phyloP scores from a whole-genome alignment of 495 filamentous ascomycete genomes.

The Aspergillus baeticus region DNA sequence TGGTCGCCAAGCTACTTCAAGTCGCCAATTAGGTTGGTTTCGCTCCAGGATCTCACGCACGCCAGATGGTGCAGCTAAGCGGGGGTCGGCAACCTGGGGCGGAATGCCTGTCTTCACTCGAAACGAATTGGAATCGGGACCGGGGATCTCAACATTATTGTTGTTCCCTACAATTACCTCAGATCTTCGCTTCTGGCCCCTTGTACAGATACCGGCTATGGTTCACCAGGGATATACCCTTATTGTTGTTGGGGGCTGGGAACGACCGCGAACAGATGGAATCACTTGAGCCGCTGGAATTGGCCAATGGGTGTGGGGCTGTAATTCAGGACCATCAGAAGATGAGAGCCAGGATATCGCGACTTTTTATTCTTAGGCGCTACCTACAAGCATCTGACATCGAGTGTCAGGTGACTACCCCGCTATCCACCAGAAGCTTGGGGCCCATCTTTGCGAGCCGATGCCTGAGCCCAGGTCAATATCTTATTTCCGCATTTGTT shows the following conservation, averaged over 20 bases:
- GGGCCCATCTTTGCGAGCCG: too few species aligned
- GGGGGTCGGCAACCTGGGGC: not conserved
- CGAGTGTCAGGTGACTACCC: constrained; percentile 1
- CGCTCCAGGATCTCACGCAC: not conserved
- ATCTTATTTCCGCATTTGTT: not conserved
- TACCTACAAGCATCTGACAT: not conserved
- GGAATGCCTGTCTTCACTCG: not conserved
- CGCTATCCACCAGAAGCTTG: not conserved
- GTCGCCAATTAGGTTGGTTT: not conserved
- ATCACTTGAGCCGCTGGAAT: too few species aligned
- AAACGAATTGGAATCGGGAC: not conserved
- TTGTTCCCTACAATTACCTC: constrained; percentile 1
- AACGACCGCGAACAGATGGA: not conserved
- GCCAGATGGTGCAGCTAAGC: not conserved
- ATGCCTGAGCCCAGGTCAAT: not conserved
- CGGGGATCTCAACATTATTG: not conserved
- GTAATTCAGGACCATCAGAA: not conserved
- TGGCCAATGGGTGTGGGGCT: too few species aligned
- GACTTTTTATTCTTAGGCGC: not conserved
- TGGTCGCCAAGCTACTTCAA: not conserved
- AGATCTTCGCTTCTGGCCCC: not conserved
- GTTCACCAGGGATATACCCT: not conserved
- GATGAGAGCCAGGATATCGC: not conserved
- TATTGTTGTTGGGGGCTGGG: not conserved
- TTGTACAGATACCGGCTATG: not conserved